Percentiles rank a stretch among this genome's conserved stretches.
Conservation (phyloP, 352 stramenopile species). For the Saprolegnia parasitica region DNA sequence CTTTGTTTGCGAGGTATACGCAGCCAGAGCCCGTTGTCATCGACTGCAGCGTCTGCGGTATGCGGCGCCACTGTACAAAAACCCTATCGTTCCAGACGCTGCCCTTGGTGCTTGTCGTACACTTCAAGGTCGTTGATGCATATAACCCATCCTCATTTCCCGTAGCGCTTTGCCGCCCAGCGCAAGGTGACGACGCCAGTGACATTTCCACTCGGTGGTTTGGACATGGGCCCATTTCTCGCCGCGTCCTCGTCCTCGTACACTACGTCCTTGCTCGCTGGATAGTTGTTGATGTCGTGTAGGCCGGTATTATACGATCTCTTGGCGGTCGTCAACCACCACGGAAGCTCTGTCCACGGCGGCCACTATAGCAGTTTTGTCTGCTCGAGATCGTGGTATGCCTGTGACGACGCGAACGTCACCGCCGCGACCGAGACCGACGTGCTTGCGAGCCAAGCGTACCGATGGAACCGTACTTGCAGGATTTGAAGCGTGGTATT, state of each 20-base stretch:
- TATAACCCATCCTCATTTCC: no score
- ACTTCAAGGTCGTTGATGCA: not conserved
- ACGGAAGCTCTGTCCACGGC: not conserved
- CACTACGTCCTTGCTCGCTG: no score
- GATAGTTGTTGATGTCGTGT: no score
- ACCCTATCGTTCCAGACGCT: not conserved
- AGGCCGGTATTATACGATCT: not conserved
- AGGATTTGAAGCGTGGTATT: not conserved
- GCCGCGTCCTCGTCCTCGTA: not conserved
- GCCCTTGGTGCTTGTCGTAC: not conserved
- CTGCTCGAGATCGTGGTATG: not conserved
- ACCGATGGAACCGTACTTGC: not conserved
- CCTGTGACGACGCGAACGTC: not conserved
- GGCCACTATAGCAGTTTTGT: not conserved
- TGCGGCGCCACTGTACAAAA: not conserved
- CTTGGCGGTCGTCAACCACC: not conserved
- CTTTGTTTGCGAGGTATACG: not conserved
- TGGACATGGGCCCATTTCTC: not conserved
- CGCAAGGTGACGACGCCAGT: not conserved
- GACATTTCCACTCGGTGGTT: not conserved
- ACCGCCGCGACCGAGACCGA: not conserved
- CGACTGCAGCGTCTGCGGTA: not conserved
- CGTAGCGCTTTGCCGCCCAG: constrained; percentile 4
- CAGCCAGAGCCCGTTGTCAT: not conserved
- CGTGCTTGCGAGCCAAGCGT: constrained; percentile 3